Evolutionary conservation across 495 filamentous ascomycete genomes (phyloP).

Genomic region (Aspergillus haitiensis): DNA sequence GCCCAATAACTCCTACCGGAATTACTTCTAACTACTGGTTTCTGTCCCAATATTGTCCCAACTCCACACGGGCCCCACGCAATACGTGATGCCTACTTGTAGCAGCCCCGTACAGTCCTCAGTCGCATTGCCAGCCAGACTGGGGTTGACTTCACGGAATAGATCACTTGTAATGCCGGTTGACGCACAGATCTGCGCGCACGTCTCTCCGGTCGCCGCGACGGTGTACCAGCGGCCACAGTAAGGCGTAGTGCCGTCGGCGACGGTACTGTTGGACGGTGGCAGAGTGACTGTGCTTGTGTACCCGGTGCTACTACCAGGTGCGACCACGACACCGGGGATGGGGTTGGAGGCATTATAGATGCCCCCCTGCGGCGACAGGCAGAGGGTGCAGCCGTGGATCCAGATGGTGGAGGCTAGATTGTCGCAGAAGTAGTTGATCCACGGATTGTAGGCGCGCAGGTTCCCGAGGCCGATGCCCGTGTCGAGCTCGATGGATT

Average conservation of each 20-base stretch:
- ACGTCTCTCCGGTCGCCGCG: constrained; percentile 10
- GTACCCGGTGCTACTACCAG: constrained; percentile 13
- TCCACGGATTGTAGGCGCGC: constrained; percentile 17
- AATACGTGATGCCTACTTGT: constrained; percentile 16
- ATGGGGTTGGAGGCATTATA: constrained; percentile 9
- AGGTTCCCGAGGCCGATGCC: not conserved
- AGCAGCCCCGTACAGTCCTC: constrained; percentile 11
- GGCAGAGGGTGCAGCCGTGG: constrained; percentile 10
- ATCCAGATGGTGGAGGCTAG: constrained; percentile 7
- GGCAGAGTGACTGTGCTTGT: not conserved
- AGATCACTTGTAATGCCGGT: constrained; percentile 12
- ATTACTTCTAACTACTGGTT: too few relatives aligned
- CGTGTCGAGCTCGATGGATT: too few relatives aligned
- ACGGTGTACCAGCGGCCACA: constrained; percentile 24
- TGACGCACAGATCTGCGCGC: constrained; percentile 17
- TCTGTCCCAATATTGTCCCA: not conserved
- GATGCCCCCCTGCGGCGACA: constrained; percentile 9
- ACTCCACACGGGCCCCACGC: not conserved
- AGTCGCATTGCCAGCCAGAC: not conserved
- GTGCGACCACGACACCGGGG: constrained; percentile 6
- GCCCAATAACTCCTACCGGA: too few relatives aligned
- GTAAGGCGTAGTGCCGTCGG: constrained; percentile 19
- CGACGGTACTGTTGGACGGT: constrained; percentile 18
- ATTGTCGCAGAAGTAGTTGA: constrained; percentile 16
- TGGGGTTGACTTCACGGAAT: constrained; percentile 20